Evolutionary conservation across 305 asterid genomes (phyloP), one percentile per base, ranked within the genome.

Genomic region (Andrographis paniculata): DNA sequence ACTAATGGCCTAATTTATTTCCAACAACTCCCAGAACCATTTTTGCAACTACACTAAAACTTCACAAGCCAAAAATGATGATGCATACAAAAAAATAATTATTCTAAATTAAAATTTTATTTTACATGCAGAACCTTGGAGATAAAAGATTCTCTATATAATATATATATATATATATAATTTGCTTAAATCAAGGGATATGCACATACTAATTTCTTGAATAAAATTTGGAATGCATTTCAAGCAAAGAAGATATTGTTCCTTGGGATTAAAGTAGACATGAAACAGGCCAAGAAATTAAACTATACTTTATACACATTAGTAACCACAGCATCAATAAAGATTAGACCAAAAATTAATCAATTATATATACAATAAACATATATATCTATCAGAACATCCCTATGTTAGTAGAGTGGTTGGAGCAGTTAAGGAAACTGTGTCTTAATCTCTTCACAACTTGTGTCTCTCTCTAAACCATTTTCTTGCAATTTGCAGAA

Each of bases 391-490:
- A n/a, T 15, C 21, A 31, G 36, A 49, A 44, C 46, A 24, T 36
- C 70, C 77, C 55, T 55, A 54, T 60, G 45, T 66, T 66, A 72
- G 82, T 71, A 64, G 94, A 87, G 97, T 84, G 67, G 97, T 84
- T 87, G 94, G 95, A 79, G 95, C 76, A 63, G 95, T 78, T 78
- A 67, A 57, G 64, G 58, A 67, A 71, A 74, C 58, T 45, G 65
- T 81, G 70, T 77, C 77, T 47, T 60, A 21, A 41, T 50, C 56
- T 49, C 46, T 20, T 44, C 50, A 53, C 36, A 52, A 44, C 46
- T 10, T 6, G 10, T 23, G 18, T 5, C 38, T 17, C 49, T 14
- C 13, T 20, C 49, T 20, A 17, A 18, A 15, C 20, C 20, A 42
- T 44, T 47, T 56, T 53, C 38, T 47, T 28, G 40, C 60, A 46